A percentile compares a stretch with the other conserved stretches of the same genome.
Evolutionary conservation across 768 basidiomycete species (phyloP).

Genomic region (Grammothele lineata): DNA sequence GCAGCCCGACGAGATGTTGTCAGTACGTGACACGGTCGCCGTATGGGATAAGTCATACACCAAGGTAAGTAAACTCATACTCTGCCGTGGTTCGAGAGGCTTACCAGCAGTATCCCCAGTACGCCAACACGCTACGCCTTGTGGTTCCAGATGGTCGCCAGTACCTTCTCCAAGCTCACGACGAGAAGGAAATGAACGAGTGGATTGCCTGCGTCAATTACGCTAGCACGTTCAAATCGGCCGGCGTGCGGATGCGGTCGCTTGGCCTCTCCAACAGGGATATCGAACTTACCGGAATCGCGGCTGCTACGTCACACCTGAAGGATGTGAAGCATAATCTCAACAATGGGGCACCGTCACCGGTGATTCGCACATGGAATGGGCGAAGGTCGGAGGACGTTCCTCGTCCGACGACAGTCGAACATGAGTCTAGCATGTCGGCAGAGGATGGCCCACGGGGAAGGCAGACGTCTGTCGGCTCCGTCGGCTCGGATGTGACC

Average conservation of each 20-base stretch:
- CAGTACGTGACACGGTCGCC: constrained; percentile 74
- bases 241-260: constrained; percentile 77
- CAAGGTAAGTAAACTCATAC: constrained; percentile 55
- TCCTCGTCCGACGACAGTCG: too few species aligned
- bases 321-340: constrained; percentile 52
- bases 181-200: constrained; percentile 71
- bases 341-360: constrained; percentile 16
- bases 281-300: constrained; percentile 75
- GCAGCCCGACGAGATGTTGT: constrained; percentile 82
- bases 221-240: constrained; percentile 86
- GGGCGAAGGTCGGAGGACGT: constrained; percentile 15
- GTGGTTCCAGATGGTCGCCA: constrained; percentile 74
- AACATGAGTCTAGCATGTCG: background rate
- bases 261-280: constrained; percentile 64
- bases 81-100: background rate
- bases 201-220: constrained; percentile 96
- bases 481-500: constrained; percentile 41
- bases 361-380: constrained; percentile 37
- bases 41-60: constrained; percentile 73
- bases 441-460: background rate
- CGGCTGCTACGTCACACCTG: constrained; percentile 81
- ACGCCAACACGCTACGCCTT: constrained; percentile 73
- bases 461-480: constrained; percentile 6
- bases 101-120: constrained; percentile 29
- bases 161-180: constrained; percentile 70